Conservation (phyloP, 257 asterid species). For the Solanum tarijense region DNA sequence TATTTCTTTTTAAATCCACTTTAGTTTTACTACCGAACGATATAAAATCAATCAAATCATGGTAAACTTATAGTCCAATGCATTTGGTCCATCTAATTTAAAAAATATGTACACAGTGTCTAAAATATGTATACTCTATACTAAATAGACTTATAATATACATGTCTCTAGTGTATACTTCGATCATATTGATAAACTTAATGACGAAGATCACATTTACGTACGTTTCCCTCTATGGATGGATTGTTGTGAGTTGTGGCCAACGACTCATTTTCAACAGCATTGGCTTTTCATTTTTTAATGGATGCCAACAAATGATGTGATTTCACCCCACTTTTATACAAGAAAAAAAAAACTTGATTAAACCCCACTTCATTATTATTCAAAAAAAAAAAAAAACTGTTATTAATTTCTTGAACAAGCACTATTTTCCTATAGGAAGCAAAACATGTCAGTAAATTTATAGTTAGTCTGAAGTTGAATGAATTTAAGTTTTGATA, state of each 20-base stretch:
- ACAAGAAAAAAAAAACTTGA: neutral
- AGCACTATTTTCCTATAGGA: neutral
- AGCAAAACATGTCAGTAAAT: neutral
- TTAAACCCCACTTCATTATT: neutral
- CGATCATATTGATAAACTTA: neutral
- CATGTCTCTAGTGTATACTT: too few relatives aligned
- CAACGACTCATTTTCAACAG: neutral
- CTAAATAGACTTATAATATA: neutral
- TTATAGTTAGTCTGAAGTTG: neutral
- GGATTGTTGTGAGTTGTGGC: neutral
- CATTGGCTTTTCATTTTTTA: neutral
- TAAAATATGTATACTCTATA: neutral
- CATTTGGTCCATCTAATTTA: neutral
- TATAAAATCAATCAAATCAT: neutral
- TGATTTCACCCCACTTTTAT: neutral
- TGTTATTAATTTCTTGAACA: neutral
- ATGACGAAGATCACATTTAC: neutral
- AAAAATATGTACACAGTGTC: neutral
- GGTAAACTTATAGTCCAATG: neutral
- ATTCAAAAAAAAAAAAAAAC: neutral
- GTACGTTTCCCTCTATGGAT: neutral
- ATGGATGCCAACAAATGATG: neutral
- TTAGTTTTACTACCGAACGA: neutral
- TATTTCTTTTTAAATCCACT: neutral
- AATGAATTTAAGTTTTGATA: neutral